Conservation (phyloP, 768 basidiomycete genomes). For the Aureoboletus auriporus region DNA sequence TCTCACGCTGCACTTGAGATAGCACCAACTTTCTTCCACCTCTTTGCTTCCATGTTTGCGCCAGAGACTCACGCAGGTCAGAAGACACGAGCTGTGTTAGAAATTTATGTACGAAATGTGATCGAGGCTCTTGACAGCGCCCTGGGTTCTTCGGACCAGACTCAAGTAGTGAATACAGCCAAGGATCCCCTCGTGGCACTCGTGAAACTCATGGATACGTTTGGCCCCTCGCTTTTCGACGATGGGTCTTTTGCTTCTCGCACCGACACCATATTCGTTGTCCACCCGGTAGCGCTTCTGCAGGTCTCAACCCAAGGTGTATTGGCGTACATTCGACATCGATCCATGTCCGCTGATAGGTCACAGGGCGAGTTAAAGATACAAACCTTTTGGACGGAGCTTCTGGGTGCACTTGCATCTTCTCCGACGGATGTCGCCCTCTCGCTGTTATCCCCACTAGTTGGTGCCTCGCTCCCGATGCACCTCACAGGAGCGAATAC, state of each 20-base stretch:
- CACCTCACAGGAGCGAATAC: slow-evolving; percentile 41
- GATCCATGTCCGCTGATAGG: slow-evolving; percentile 8
- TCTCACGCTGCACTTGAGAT: slow-evolving; percentile 19
- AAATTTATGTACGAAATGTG: slow-evolving; percentile 12
- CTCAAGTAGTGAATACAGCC: background rate
- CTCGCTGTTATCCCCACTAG: slow-evolving; percentile 40
- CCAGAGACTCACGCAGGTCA: slow-evolving; percentile 11
- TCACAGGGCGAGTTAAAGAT: slow-evolving; percentile 7
- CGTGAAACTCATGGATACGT: slow-evolving; percentile 46
- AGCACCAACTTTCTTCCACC: slow-evolving; percentile 44
- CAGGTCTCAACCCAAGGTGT: slow-evolving; percentile 41
- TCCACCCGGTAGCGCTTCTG: slow-evolving; percentile 39
- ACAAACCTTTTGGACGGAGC: slow-evolving; percentile 20
- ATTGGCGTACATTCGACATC: slow-evolving; percentile 45
- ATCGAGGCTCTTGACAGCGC: slow-evolving; percentile 25
- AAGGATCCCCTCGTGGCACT: slow-evolving; percentile 25
- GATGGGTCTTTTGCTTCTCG: slow-evolving; percentile 38
- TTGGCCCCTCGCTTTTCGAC: slow-evolving; percentile 48
- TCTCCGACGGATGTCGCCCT: slow-evolving; percentile 29
- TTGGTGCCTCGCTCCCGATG: slow-evolving; percentile 36
- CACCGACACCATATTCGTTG: slow-evolving; percentile 41
- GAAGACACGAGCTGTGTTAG: slow-evolving; percentile 9
- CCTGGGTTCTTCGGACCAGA: slow-evolving; percentile 5
- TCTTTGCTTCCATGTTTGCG: slow-evolving; percentile 38
- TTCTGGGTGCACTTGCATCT: slow-evolving; percentile 42